Base-by-base conservation (phyloP, 306 rosid species). In the Rubus parviflorus region DNA sequence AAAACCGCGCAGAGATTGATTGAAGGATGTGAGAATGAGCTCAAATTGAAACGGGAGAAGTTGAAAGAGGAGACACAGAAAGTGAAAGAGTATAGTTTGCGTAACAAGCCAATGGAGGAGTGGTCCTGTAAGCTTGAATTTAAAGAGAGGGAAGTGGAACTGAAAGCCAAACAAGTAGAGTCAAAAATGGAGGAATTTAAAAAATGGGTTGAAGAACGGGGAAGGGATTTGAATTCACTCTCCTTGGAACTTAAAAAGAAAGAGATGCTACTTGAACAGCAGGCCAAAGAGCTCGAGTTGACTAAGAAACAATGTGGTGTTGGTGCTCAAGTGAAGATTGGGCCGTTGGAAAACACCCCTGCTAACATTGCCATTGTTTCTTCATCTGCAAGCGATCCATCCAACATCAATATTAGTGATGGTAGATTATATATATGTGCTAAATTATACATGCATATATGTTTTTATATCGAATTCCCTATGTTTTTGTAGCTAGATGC, bases 1-100 rank as follows among this genome's bases (percentile, higher is more conserved):
- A 45, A 6, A 30, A 40, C 22, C 15, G 11, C 73, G 6, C 84
- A 86, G 61, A 77, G 63, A 25, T 62, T 51, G 73, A 69, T 78
- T 35, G 6, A 22, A 10, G 10, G 68, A 83, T 65, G 81, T 60
- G 62, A 71, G 10, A 14, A 78, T 20, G 64, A 69, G 83, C 25
- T 80, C 37, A 75, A 47, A 70, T 13, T n/a, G 56, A 68, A 68
- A 45, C 54, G 43, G n/a, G 42, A 69, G 56, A 60, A 35, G n/a
- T 37, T 58, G 54, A 58, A n/a, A 46, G 77, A 11, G 40, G 40
- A 25, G 4, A 60, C 61, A 8, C 4, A 19, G 35, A 60, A 60
- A 22, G 13, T 22, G 40, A 12, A 12, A 72, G 52, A 38, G 63
- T 58, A 22, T 23, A 25, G 37, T 11, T 58, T 58, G 40, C 16